phyloP scores from a whole-genome alignment of 768 basidiomycete genomes.

The Tricholoma hemisulphureum region DNA sequence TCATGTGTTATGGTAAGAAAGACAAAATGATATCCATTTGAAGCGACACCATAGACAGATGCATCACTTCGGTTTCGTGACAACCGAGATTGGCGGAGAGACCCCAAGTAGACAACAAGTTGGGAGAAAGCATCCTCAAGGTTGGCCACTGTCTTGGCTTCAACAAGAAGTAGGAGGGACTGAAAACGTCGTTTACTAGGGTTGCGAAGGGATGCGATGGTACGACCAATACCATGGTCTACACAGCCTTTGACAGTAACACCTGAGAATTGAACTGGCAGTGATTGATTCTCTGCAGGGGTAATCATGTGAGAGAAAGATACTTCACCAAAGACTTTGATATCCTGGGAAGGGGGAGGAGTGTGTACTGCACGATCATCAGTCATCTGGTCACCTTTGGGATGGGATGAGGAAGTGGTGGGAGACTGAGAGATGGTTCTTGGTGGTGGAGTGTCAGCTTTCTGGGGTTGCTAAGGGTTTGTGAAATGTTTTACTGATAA shows the following conservation, averaged over 20 bases:
- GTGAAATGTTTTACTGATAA: too few species aligned
- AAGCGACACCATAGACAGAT: slow-evolving; percentile 17
- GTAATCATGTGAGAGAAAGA: slow-evolving; percentile 14
- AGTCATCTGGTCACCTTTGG: too few species aligned
- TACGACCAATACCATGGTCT: slow-evolving; percentile 9
- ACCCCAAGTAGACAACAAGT: slow-evolving; percentile 16
- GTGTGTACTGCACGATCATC: too few species aligned
- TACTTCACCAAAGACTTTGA: slow-evolving; percentile 17
- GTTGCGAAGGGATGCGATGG: slow-evolving; percentile 1
- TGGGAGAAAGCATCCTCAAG: slow-evolving; percentile 11
- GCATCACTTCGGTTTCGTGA: slow-evolving; percentile 12
- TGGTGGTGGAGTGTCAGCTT: too few species aligned
- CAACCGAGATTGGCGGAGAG: slow-evolving; percentile 17
- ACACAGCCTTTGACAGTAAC: slow-evolving; percentile 6
- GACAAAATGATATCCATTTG: slow-evolving; percentile 14
- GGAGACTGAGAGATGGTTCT: too few species aligned
- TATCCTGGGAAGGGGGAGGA: too few species aligned
- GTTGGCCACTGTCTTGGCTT: slow-evolving; percentile 11
- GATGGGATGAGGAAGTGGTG: too few species aligned
- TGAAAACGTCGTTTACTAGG: slow-evolving; percentile 13
- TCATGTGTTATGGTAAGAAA: slow-evolving; percentile 18
- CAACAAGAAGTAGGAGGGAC: slow-evolving; percentile 15
- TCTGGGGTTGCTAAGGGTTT: too few species aligned
- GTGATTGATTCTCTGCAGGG: slow-evolving; percentile 1
- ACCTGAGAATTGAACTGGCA: background rate